These are phyloP conservation scores for Pleurotus tuber-regium DNA, from an alignment of 768 basidiomycete genomes.

Conservation along the genomic window DNA sequence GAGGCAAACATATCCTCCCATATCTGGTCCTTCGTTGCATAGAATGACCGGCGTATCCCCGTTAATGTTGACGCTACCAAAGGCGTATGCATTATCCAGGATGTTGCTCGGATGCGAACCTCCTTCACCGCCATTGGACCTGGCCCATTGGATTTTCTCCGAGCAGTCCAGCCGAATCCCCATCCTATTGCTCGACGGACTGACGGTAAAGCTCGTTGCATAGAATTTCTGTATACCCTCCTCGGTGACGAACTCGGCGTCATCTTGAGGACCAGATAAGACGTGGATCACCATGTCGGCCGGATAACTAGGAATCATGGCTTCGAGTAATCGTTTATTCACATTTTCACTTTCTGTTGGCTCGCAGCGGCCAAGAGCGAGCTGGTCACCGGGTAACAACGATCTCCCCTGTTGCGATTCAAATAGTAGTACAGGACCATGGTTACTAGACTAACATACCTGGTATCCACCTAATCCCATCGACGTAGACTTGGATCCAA, in stretches of 20 bases:
- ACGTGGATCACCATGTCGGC: conserved; percentile 50
- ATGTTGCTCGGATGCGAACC: conserved; percentile 71
- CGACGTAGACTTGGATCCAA: conserved; percentile 66
- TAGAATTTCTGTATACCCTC: conserved; percentile 53
- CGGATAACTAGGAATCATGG: conserved; percentile 42
- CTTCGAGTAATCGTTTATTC: conserved; percentile 20
- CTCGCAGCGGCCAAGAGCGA: conserved; percentile 35
- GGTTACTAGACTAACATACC: conserved; percentile 24
- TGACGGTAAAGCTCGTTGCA: conserved; percentile 48
- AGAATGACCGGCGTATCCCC: conserved; percentile 72
- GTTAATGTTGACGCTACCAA: conserved; percentile 58
- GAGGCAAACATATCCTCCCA: conserved; percentile 60
- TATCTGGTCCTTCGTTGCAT: conserved; percentile 58
- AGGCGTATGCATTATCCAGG: conserved; percentile 57
- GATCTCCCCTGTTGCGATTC: conserved; percentile 42
- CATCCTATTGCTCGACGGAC: conserved; percentile 57
- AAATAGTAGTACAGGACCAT: conserved; percentile 4
- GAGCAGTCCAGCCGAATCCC: conserved; percentile 55
- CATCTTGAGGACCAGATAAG: conserved; percentile 63
- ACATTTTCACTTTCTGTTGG: conserved; percentile 18
- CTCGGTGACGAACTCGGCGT: conserved; percentile 49
- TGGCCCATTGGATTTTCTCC: conserved; percentile 49
- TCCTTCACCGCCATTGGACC: conserved; percentile 59
- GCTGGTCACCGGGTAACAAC: conserved; percentile 47
- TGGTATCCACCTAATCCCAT: conserved; percentile 63